phyloP scores from a whole-genome alignment of 2,329 filamentous ascomycete genomes.

The Penicillium sp. region DNA sequence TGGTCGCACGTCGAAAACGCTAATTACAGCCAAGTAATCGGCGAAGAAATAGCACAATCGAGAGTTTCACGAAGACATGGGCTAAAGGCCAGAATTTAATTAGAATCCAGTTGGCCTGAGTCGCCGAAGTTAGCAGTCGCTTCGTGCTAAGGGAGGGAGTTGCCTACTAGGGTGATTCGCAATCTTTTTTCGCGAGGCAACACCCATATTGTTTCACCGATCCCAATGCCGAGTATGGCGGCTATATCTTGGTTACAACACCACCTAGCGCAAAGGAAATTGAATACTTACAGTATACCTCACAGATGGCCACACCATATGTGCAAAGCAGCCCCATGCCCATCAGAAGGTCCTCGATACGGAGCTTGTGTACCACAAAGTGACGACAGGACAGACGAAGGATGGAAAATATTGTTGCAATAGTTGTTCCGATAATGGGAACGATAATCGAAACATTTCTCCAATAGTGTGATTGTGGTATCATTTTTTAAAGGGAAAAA shows the following conservation, averaged over 20 bases:
- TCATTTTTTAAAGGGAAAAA: background rate
- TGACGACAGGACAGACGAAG: conserved; percentile 16
- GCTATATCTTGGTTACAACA: conserved; percentile 5
- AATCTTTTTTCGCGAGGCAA: background rate
- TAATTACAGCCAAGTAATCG: conserved; percentile 9
- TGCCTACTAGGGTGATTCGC: conserved; percentile 8
- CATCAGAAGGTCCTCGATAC: conserved; percentile 17
- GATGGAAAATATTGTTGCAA: conserved; percentile 16
- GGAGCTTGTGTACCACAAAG: conserved; percentile 1
- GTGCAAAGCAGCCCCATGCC: conserved; percentile 14
- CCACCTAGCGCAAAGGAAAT: background rate
- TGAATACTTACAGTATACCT: conserved; percentile 9
- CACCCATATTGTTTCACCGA: conserved; percentile 1
- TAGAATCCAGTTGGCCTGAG: conserved; percentile 18
- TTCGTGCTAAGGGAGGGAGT: background rate
- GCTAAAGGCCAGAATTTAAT: conserved; percentile 21
- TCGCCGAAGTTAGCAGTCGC: background rate
- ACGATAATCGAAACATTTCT: conserved; percentile 15
- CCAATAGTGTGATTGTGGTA: conserved; percentile 7
- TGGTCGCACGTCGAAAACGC: conserved; percentile 1
- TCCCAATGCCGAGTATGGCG: conserved; percentile 12
- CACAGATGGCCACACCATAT: conserved; percentile 14
- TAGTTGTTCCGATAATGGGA: conserved; percentile 10
- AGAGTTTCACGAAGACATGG: conserved; percentile 19
- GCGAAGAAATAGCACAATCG: conserved; percentile 18